Conservation (phyloP, 2,329 filamentous ascomycete genomes). For the Penicillium freii region DNA sequence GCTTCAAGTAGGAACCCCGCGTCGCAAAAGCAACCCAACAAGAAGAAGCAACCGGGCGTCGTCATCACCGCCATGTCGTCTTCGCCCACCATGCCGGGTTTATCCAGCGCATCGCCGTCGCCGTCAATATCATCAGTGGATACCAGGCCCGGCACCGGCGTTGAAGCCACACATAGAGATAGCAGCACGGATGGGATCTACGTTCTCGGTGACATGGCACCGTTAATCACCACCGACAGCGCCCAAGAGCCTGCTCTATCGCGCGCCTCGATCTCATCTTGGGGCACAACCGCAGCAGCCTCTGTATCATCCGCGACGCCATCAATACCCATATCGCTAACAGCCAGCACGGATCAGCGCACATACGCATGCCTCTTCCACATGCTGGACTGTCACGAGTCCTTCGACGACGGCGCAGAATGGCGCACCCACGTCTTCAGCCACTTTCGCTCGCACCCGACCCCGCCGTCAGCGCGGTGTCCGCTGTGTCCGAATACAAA, state of each 20-base stretch:
- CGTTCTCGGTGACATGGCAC: constrained; percentile 22
- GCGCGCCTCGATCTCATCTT: constrained; percentile 27
- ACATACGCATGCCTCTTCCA: constrained; percentile 46
- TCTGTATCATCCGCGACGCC: constrained; percentile 10
- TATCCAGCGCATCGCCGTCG: constrained; percentile 34
- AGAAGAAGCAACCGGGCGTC: constrained; percentile 11
- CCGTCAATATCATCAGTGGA: constrained; percentile 33
- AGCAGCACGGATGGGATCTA: constrained; percentile 4
- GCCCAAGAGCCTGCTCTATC: constrained; percentile 6
- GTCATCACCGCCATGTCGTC: constrained; percentile 17
- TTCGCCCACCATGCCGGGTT: constrained; percentile 29
- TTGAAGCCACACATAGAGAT: constrained; percentile 17
- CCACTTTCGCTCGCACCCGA: constrained; percentile 44
- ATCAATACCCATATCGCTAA: constrained; percentile 1
- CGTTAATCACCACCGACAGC: constrained; percentile 8
- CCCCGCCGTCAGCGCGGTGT: constrained; percentile 43
- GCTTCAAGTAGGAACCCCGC: constrained; percentile 4
- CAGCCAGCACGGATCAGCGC: constrained; percentile 7
- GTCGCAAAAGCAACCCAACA: constrained; percentile 2
- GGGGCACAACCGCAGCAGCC: constrained; percentile 13
- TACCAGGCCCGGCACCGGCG: constrained; percentile 25
- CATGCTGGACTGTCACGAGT: constrained; percentile 44
- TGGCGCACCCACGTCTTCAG: constrained; percentile 48
- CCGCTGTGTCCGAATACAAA: constrained; percentile 40
- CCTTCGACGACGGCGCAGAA: constrained; percentile 37